These are phyloP conservation scores for Ascochyta lentis DNA, from an alignment of 2,329 filamentous ascomycete genomes.

Conservation along the genomic window DNA sequence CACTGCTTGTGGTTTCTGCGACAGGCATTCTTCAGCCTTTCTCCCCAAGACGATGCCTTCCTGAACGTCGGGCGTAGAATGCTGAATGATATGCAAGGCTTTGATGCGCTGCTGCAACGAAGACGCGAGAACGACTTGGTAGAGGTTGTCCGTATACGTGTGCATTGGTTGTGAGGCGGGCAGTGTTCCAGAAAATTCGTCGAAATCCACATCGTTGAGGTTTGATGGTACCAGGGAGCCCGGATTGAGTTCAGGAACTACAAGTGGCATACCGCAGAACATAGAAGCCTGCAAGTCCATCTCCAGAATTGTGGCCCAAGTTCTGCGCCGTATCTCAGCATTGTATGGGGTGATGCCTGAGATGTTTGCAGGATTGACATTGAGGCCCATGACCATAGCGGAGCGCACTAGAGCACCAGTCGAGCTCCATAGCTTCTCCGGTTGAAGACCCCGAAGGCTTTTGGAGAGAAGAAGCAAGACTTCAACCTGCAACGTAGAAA, in stretches of 20 bases:
- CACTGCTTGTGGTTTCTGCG: slow-evolving; percentile 18
- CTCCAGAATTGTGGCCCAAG: slow-evolving; percentile 55
- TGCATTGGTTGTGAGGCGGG: slow-evolving; percentile 11
- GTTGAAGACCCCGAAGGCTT: slow-evolving; percentile 15
- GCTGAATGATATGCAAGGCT: slow-evolving; percentile 26
- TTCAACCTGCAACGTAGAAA: slow-evolving; percentile 30
- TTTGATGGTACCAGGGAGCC: slow-evolving; percentile 22
- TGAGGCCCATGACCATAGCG: slow-evolving; percentile 53
- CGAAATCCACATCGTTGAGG: slow-evolving; percentile 28
- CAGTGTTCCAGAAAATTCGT: slow-evolving; percentile 17
- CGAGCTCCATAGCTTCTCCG: slow-evolving; percentile 31
- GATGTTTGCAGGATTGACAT: slow-evolving; percentile 48
- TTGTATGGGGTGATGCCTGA: slow-evolving; percentile 42
- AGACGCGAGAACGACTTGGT: slow-evolving; percentile 26
- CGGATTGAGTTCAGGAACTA: slow-evolving; percentile 19
- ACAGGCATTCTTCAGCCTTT: slow-evolving; percentile 18
- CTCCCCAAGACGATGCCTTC: slow-evolving; percentile 21
- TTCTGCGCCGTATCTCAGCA: slow-evolving; percentile 51
- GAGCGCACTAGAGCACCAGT: slow-evolving; percentile 50
- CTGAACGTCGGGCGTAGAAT: slow-evolving; percentile 14
- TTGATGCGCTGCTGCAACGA: slow-evolving; percentile 24
- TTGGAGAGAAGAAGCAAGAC: slow-evolving; percentile 25
- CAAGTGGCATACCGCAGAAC: slow-evolving; percentile 25
- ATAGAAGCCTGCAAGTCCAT: slow-evolving; percentile 45
- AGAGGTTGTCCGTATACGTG: slow-evolving; percentile 26